Evolutionary conservation across 176 grass and related monocot genomes (phyloP), one percentile per base, ranked within the genome.

Genomic region (Zoysia pacifica): DNA sequence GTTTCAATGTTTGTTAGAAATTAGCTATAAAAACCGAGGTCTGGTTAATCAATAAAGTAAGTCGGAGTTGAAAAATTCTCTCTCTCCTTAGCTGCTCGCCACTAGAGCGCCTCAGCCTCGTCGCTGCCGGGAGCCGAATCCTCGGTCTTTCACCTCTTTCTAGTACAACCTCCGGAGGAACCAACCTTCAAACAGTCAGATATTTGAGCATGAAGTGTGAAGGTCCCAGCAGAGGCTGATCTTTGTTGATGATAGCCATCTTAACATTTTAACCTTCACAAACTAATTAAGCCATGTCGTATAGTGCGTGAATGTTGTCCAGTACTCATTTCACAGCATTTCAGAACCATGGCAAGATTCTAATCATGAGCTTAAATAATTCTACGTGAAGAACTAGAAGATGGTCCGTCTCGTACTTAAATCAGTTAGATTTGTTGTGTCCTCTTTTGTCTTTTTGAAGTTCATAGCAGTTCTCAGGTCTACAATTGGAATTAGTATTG

Each of bases 191-290:
- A 28, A 28, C 28, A 28, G 28, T 28, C 0, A 28, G 28, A 28
- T 28, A 28, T 28, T 28, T 28, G 28, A 28, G 28, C 28, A 28
- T 28, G 28, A 28, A 38, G 8, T 73, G 48, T 46, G 85, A 82
- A 78, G 59, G 79, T 39, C 66, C 85, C 79, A 72, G 79, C 85
- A 65, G 85, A 78, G 85, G 78, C 79, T 72, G n/a, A 36, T 82
- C 3, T 19, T 6, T 59, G 47, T 53, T 11, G 16, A 54, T 87
- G 65, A 82, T 41, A 82, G 63, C 67, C 56, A 65, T 72, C 73
- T 28, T 47, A 82, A 72, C 79, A 70, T 41, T 64, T 7, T 54
- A 71, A 28, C 55, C 72, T 87, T 77, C 56, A 74, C 12, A 82
- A 20, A 87, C 62, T 4, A 39, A 82, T 56, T 62, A 42, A 36